Evolutionary conservation across 257 asterid species (phyloP), one percentile per base, ranked within the genome.

Genomic region (Oldenlandia corymbosa): DNA sequence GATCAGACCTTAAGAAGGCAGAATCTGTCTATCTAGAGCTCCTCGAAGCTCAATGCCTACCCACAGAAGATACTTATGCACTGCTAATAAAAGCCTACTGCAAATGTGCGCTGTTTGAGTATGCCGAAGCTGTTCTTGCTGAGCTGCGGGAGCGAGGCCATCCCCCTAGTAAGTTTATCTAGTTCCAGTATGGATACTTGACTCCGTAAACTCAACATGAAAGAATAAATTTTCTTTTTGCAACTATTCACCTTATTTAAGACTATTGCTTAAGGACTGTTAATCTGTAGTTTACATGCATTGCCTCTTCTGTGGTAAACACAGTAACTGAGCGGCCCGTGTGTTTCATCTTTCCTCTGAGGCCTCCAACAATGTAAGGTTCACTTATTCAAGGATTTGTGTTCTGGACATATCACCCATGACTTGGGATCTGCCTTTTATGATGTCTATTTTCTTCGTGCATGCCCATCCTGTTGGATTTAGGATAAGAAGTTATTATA

Each of bases 51-150:
- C 79, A 83, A 46, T 90, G 97, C 70, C 66, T 90, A 58, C 96
- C 96, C 1, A 90, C 97, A 20, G 85, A 90, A 72, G 94, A 90
- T 71, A 90, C 97, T 46, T 90, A 80, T 53, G 95, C 97, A 27
- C 86, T 90, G 72, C 96, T 90, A 11, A 34, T 76, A 10, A 90
- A 84, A 78, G 94, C 90, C 7, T 87, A 82, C 64, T 80, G 95
- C 68, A 78, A 73, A 73, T 73, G 86, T 63, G 85, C 87, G 57
- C 73, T 75, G 75, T 60, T 83, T 55, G 88, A 82, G 60, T 84
- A 79, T 37, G 90, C 88, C 26, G 92, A 87, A 74, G 90, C 95
- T 31, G 83, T 87, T 61, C 81, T 90, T 47, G 64, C 77, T 10
- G 94, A 85, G 82, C 83, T 90, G 91, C 75, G 79, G 46, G 81